Percentiles rank a stretch among this genome's conserved stretches.
phyloP scores from a whole-genome alignment of 2,329 filamentous ascomycete genomes.

The Talaromyces sp. region DNA sequence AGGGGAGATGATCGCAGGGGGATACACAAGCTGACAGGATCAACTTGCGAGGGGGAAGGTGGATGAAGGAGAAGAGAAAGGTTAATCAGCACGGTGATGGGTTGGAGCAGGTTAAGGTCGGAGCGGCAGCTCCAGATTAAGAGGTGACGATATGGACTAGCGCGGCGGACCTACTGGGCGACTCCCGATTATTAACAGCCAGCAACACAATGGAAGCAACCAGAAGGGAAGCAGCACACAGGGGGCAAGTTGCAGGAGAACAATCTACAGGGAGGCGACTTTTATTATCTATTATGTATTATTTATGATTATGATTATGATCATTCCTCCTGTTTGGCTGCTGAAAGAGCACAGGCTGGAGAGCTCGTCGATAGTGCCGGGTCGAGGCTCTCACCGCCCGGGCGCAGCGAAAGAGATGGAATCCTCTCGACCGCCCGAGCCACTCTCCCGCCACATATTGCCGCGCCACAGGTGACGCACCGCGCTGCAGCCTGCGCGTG shows the following conservation, averaged over 20 bases:
- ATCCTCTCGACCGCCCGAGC: constrained; percentile 23
- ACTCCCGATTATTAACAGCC: not conserved
- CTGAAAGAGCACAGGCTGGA: not conserved
- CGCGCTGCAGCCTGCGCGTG: constrained; percentile 7
- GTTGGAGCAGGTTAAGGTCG: constrained; percentile 19
- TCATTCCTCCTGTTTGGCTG: not conserved
- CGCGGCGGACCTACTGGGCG: constrained; percentile 4
- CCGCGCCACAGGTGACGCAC: constrained; percentile 8
- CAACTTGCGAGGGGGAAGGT: constrained; percentile 13
- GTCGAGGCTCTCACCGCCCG: constrained; percentile 18
- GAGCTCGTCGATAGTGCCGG: constrained; percentile 3
- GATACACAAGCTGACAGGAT: constrained; percentile 10
- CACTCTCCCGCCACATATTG: not conserved
- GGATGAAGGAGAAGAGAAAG: constrained; percentile 7
- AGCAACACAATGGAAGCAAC: not conserved
- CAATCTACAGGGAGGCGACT: not conserved
- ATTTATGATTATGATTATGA: not conserved
- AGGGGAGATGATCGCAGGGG: constrained; percentile 7
- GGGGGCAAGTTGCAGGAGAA: not conserved
- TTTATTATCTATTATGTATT: not conserved
- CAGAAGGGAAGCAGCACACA: not conserved
- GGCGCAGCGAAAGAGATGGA: constrained; percentile 31
- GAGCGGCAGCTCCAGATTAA: constrained; percentile 27
- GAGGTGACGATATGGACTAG: constrained; percentile 32
- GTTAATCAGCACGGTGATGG: constrained; percentile 15